These are phyloP conservation scores for Aspergillus sp. DNA, from an alignment of 2,329 filamentous ascomycete species.

Conservation along the genomic window DNA sequence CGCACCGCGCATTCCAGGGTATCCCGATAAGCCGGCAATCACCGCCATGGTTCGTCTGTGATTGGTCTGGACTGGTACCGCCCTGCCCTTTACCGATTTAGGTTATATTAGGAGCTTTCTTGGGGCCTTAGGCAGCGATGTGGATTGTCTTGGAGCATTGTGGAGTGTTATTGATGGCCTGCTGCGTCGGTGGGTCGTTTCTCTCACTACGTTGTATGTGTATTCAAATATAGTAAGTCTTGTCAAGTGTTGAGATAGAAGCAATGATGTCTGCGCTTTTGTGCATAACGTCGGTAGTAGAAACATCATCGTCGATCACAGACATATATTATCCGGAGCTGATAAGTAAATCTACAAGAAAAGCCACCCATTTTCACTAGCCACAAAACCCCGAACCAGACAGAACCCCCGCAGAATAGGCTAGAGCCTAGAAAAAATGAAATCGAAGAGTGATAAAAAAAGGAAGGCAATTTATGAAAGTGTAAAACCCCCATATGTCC, in stretches of 20 bases:
- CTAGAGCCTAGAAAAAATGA: background rate
- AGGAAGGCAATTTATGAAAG: background rate
- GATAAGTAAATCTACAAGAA: background rate
- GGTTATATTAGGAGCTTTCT: conserved; percentile 7
- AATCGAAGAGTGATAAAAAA: too few species aligned
- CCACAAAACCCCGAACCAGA: background rate
- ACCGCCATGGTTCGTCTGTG: background rate
- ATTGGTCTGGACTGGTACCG: conserved; percentile 12
- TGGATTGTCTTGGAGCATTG: too few species aligned
- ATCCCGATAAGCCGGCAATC: background rate
- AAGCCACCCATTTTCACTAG: background rate
- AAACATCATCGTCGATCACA: background rate
- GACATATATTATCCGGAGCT: background rate
- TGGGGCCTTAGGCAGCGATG: too few species aligned
- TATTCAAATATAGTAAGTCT: too few species aligned
- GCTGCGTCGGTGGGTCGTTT: too few species aligned
- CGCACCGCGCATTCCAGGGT: background rate
- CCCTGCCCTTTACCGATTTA: conserved; percentile 9
- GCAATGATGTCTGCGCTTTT: background rate
- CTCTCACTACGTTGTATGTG: too few species aligned
- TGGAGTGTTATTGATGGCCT: too few species aligned
- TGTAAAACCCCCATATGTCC: background rate
- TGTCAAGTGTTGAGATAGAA: background rate
- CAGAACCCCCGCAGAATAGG: background rate
- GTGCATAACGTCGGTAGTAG: background rate